phyloP scores from a whole-genome alignment of 2,329 filamentous ascomycete species.

The Cladosporium velox region DNA sequence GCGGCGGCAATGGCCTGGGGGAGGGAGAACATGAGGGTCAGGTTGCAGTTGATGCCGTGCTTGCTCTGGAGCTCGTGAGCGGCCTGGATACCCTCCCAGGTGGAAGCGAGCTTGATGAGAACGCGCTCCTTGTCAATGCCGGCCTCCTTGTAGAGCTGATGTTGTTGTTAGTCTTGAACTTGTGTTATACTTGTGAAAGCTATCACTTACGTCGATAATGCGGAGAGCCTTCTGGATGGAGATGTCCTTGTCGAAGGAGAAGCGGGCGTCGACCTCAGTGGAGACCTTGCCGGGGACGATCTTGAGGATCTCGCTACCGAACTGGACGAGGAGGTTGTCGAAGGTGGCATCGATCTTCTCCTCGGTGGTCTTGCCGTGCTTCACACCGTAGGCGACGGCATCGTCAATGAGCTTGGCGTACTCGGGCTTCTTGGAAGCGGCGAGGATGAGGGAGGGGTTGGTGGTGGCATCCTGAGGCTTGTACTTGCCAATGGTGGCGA shows the following conservation, averaged over 20 bases:
- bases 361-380: constrained; percentile 66
- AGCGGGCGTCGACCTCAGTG: constrained; percentile 93
- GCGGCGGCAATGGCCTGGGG: constrained; percentile 94
- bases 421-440: constrained; percentile 95
- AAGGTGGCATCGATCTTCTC: constrained; percentile 86
- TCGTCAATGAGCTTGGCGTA: constrained; percentile 89
- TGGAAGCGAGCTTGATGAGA: constrained; percentile 98
- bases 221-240: constrained; percentile 94
- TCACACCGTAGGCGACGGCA: constrained; percentile 84
- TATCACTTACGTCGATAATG: constrained; percentile 79
- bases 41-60: constrained; percentile 96
- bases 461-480: constrained; percentile 99
- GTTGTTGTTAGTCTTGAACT: constrained; percentile 29
- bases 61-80: constrained; percentile 94
- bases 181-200: not conserved
- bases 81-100: constrained; percentile 99
- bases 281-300: constrained; percentile 98
- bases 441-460: constrained; percentile 98
- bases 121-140: constrained; percentile 92
- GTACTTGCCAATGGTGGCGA: constrained; percentile 93
- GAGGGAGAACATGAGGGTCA: constrained; percentile 97
- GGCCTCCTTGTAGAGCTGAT: constrained; percentile 86
- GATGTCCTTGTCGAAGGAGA: constrained; percentile 92
- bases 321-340: constrained; percentile 93
- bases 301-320: constrained; percentile 94